phyloP scores from a whole-genome alignment of 129 eudicot species.

The Heracleum sosnowskyi region DNA sequence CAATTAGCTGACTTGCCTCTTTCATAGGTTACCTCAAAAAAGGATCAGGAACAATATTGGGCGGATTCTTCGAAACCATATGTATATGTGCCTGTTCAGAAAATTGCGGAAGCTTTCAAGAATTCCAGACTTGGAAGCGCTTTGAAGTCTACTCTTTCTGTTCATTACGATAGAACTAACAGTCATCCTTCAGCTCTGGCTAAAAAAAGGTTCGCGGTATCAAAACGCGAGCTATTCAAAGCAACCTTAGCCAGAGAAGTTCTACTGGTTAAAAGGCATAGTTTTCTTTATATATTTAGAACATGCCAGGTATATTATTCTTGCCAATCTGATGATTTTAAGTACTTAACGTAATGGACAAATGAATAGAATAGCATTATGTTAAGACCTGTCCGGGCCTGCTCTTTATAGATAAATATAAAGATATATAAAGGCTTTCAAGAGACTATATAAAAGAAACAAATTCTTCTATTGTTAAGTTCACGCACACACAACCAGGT shows the following conservation, averaged over 20 bases:
- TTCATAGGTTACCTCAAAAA: slow-evolving; percentile 75
- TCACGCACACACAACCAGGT: too few relatives aligned
- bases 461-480: too few relatives aligned
- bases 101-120: slow-evolving; percentile 58
- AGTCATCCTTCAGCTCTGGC: slow-evolving; percentile 51
- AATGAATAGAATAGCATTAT: not conserved
- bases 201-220: slow-evolving; percentile 39
- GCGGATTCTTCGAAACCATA: slow-evolving; percentile 61
- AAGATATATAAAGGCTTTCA: too few relatives aligned
- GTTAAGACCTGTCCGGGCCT: too few relatives aligned
- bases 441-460: too few relatives aligned
- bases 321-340: not conserved
- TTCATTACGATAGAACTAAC: slow-evolving; percentile 53
- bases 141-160: slow-evolving; percentile 36
- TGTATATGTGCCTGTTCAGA: slow-evolving; percentile 51
- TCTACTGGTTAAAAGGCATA: slow-evolving; percentile 59
- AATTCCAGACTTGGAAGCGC: slow-evolving; percentile 52
- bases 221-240: slow-evolving; percentile 56
- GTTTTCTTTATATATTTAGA: slow-evolving; percentile 67
- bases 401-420: too few relatives aligned
- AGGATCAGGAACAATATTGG: slow-evolving; percentile 95
- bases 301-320: slow-evolving; percentile 47
- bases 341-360: not conserved
- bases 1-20: slow-evolving; percentile 1
- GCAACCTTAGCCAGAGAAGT: slow-evolving; percentile 65